phyloP scores from a whole-genome alignment of 306 rosid species.

The Glycine tomentella region DNA sequence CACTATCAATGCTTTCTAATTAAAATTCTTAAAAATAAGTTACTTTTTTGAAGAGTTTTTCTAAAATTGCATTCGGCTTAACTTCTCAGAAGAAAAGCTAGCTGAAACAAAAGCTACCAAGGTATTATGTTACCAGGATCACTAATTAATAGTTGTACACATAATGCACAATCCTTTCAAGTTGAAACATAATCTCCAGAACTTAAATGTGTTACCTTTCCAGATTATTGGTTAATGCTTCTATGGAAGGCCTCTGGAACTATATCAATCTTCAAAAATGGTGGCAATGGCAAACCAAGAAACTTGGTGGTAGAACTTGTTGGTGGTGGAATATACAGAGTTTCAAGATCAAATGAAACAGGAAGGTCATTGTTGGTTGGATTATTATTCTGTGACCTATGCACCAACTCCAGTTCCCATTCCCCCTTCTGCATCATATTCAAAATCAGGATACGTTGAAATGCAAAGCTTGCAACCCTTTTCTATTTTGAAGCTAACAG shows the following conservation, averaged over 20 bases:
- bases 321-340: constrained; percentile 78
- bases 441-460: constrained; percentile 83
- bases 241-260: constrained; percentile 74
- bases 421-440: constrained; percentile 86
- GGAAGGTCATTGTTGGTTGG: constrained; percentile 43
- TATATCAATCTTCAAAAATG: constrained; percentile 80
- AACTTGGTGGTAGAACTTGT: constrained; percentile 78
- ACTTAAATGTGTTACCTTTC: constrained; percentile 59
- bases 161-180: not conserved
- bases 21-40: too few relatives aligned
- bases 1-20: too few relatives aligned
- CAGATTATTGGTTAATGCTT: constrained; percentile 67
- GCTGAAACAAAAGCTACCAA: not conserved
- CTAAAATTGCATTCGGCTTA: too few relatives aligned
- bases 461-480: constrained; percentile 82
- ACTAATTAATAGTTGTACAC: not conserved
- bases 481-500: constrained; percentile 67
- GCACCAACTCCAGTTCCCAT: constrained; percentile 66
- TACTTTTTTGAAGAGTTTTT: too few relatives aligned
- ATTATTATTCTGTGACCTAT: constrained; percentile 20
- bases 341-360: constrained; percentile 73
- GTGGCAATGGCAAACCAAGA: constrained; percentile 88
- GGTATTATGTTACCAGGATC: not conserved
- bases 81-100: too few relatives aligned
- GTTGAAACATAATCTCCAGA: constrained; percentile 26